A percentile compares a stretch with the other conserved stretches of the same genome.
phyloP scores from a whole-genome alignment of 768 basidiomycete species.

The Suillus subalutaceus region DNA sequence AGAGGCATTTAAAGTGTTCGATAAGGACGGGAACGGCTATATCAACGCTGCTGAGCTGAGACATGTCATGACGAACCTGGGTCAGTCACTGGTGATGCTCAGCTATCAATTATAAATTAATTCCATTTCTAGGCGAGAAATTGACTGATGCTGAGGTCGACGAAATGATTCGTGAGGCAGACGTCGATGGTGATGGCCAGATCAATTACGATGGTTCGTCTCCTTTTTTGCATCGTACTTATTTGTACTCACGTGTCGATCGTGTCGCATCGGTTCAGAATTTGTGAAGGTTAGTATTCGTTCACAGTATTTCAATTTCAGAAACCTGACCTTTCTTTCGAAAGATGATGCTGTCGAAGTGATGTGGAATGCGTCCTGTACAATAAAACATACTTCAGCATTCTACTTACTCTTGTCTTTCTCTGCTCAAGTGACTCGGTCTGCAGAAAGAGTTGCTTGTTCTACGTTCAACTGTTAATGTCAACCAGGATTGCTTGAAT shows the following conservation, averaged over 20 bases:
- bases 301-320: constrained; percentile 7
- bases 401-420: not conserved
- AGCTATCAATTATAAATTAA: constrained; percentile 11
- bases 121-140: constrained; percentile 67
- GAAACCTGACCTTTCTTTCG: constrained; percentile 17
- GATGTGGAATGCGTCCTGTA: constrained; percentile 23
- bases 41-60: constrained; percentile 86
- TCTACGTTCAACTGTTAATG: not conserved
- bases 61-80: constrained; percentile 90
- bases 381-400: constrained; percentile 15
- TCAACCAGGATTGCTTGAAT: not conserved
- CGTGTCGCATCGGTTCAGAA: constrained; percentile 43
- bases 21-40: constrained; percentile 92
- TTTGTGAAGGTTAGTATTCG: constrained; percentile 64
- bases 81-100: constrained; percentile 42
- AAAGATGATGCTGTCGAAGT: constrained; percentile 80
- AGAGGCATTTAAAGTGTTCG: constrained; percentile 97
- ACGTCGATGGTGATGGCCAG: constrained; percentile 93
- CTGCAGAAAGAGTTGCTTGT: not conserved
- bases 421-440: not conserved
- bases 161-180: constrained; percentile 97
- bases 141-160: constrained; percentile 85
- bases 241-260: constrained; percentile 10
- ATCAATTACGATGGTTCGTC: constrained; percentile 80
- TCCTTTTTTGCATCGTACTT: constrained; percentile 4